phyloP scores from a whole-genome alignment of 306 rosid species.

The Sicyos baderoa region DNA sequence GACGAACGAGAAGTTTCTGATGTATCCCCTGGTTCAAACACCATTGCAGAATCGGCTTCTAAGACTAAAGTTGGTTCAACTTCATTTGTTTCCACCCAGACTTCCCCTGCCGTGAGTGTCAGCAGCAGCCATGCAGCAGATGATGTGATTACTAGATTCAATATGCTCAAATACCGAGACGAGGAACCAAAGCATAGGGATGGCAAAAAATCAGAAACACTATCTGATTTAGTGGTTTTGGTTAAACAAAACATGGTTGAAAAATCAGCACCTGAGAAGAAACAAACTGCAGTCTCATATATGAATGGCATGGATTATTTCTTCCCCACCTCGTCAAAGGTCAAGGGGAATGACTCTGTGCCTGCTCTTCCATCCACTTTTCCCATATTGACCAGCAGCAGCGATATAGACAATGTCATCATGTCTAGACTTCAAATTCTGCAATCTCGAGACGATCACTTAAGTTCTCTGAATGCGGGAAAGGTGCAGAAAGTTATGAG shows the following conservation, averaged over 20 bases:
- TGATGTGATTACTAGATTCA: slow-evolving; percentile 36
- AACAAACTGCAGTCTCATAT: not conserved
- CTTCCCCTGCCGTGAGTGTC: slow-evolving; percentile 23
- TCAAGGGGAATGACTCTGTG: not conserved
- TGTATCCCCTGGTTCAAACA: slow-evolving; percentile 28
- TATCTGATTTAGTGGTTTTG: slow-evolving; percentile 29
- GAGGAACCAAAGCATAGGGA: slow-evolving; percentile 19
- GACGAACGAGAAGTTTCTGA: slow-evolving; percentile 30
- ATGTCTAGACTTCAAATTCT: slow-evolving; percentile 15
- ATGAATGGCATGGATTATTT: not conserved
- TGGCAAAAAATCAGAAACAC: slow-evolving; percentile 18
- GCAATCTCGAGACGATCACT: slow-evolving; percentile 12
- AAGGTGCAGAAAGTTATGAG: too few species aligned
- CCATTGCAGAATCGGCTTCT: slow-evolving; percentile 27
- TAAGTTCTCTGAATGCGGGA: not conserved
- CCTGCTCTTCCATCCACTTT: not conserved
- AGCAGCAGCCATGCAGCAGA: slow-evolving; percentile 24
- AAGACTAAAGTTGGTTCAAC: slow-evolving; percentile 27
- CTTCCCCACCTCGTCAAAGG: not conserved
- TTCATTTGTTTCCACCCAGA: slow-evolving; percentile 26
- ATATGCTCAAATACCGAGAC: slow-evolving; percentile 27
- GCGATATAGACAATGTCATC: slow-evolving; percentile 16
- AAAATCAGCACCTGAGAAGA: slow-evolving; percentile 16
- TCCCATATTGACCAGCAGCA: not conserved
- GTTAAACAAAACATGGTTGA: slow-evolving; percentile 27